phyloP scores from a whole-genome alignment of 768 basidiomycete genomes.

The Boletus huronensis region DNA sequence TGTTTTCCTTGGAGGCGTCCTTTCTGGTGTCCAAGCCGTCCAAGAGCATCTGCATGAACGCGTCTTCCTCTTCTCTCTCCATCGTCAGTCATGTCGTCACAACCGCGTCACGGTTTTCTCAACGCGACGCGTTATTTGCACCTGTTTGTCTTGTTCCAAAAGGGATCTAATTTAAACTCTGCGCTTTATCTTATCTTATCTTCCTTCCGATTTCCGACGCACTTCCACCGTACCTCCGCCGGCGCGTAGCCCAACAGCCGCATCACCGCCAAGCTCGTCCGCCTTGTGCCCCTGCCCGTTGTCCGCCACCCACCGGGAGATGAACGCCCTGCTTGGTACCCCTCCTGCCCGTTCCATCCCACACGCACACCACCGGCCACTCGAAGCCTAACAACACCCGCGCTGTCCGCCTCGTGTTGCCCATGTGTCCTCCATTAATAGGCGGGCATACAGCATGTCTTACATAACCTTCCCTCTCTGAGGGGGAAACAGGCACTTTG shows the following conservation, averaged over 20 bases:
- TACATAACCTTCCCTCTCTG: conserved; percentile 14
- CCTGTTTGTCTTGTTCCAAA: conserved; percentile 1
- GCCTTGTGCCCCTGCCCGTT: no score
- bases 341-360: neutral
- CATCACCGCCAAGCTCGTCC: no score
- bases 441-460: conserved; percentile 6
- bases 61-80: conserved; percentile 46
- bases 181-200: conserved; percentile 17
- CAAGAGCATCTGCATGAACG: conserved; percentile 54
- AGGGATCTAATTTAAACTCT: neutral
- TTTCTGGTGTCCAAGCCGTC: conserved; percentile 45
- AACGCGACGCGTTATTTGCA: conserved; percentile 28
- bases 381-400: neutral
- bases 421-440: conserved; percentile 10
- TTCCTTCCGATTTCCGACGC: neutral
- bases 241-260: no score
- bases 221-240: neutral
- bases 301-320: neutral
- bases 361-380: neutral
- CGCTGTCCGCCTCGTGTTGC: conserved; percentile 21
- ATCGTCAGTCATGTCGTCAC: conserved; percentile 36
- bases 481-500: conserved; percentile 1
- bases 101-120: neutral
- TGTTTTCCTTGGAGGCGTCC: conserved; percentile 10
- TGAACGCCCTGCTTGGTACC: neutral